phyloP scores from a whole-genome alignment of 768 basidiomycete species.

The Lentinula sp. region DNA sequence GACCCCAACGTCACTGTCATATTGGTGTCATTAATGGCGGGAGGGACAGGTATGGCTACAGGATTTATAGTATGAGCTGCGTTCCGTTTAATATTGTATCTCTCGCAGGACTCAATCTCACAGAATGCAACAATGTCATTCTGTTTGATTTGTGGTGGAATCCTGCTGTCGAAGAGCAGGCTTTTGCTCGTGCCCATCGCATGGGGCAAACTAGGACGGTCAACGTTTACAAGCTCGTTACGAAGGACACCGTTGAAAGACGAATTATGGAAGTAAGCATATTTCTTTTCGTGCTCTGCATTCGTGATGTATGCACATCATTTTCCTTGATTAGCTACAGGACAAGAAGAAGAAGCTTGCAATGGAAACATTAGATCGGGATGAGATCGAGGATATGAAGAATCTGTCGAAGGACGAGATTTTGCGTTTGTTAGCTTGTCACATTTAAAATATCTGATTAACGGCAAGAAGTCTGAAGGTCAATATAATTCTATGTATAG shows the following conservation, averaged over 20 bases:
- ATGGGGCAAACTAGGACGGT: conserved; percentile 86
- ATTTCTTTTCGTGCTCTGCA: neutral
- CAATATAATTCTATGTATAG: no score
- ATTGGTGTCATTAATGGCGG: conserved; percentile 94
- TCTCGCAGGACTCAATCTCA: conserved; percentile 73
- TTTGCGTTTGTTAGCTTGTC: conserved; percentile 58
- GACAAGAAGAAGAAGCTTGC: conserved; percentile 85
- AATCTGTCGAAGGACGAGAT: conserved; percentile 78
- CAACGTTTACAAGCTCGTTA: conserved; percentile 84
- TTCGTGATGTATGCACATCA: neutral
- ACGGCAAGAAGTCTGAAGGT: neutral
- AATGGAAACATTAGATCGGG: conserved; percentile 77
- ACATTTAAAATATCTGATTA: neutral
- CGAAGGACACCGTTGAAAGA: conserved; percentile 82
- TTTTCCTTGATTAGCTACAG: conserved; percentile 53
- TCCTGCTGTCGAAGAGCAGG: conserved; percentile 88
- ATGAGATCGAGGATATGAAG: conserved; percentile 79
- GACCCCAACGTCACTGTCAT: conserved; percentile 63
- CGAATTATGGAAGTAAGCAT: conserved; percentile 65
- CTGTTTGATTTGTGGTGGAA: conserved; percentile 96
- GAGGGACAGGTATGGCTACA: conserved; percentile 67
- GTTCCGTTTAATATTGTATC: neutral
- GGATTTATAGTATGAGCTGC: neutral
- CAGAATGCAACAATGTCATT: conserved; percentile 92
- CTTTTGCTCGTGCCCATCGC: conserved; percentile 87